Evolutionary conservation across 2,329 filamentous ascomycete genomes (phyloP).

Genomic region (Fonsecaea erecta): DNA sequence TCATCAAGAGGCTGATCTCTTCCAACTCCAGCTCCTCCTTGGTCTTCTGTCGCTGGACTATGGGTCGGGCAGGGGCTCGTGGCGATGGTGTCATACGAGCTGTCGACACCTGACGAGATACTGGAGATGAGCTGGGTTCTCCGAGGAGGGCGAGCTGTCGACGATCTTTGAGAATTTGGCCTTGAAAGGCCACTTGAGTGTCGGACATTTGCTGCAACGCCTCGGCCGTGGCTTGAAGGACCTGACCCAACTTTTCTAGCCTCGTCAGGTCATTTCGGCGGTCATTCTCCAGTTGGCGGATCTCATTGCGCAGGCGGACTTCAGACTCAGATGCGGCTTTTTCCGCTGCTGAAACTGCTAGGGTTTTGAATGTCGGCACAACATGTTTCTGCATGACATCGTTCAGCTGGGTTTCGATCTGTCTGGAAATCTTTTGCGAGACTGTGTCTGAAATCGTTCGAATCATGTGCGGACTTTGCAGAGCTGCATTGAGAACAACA

Average conservation of each 20-base stretch:
- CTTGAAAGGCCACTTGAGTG: conserved; percentile 49
- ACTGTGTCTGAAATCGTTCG: conserved; percentile 75
- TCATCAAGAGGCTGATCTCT: conserved; percentile 49
- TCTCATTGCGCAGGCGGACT: conserved; percentile 58
- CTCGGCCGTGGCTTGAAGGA: conserved; percentile 62
- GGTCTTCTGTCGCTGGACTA: conserved; percentile 26
- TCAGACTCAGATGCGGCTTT: conserved; percentile 72
- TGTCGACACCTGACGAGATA: conserved; percentile 35
- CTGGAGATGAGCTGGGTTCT: conserved; percentile 38
- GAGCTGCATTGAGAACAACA: conserved; percentile 65
- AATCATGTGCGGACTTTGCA: conserved; percentile 75
- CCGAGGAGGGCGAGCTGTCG: conserved; percentile 30
- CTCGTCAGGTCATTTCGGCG: conserved; percentile 61
- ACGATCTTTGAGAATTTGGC: conserved; percentile 45
- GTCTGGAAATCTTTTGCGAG: conserved; percentile 66
- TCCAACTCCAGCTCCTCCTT: conserved; percentile 48
- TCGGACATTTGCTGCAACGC: conserved; percentile 51
- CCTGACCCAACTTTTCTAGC: conserved; percentile 62
- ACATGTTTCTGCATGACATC: conserved; percentile 66
- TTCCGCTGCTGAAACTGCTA: conserved; percentile 69
- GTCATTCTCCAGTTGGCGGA: conserved; percentile 57
- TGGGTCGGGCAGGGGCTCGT: conserved; percentile 33
- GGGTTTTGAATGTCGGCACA: conserved; percentile 67
- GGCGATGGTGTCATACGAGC: conserved; percentile 34
- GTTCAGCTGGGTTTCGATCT: conserved; percentile 71